A percentile compares a stretch with the other conserved stretches of the same genome.
phyloP scores from a whole-genome alignment of 192 early-diverging fungal species.

The Backusella psychrophila region DNA sequence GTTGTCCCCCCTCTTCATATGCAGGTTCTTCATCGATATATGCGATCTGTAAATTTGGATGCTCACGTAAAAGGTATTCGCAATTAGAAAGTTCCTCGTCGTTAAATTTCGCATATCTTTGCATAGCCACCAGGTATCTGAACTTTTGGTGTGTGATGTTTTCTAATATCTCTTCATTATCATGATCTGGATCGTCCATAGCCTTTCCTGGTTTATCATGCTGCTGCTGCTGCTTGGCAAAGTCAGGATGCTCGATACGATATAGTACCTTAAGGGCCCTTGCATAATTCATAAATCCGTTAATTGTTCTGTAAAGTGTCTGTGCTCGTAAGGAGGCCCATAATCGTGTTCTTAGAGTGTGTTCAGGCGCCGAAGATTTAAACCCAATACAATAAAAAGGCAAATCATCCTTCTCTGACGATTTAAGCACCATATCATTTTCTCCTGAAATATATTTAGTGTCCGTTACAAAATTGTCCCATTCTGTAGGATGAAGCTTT shows the following conservation, averaged over 20 bases:
- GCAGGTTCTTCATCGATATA: slow-evolving; percentile 61
- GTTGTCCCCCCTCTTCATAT: slow-evolving; percentile 34
- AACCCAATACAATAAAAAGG: slow-evolving; percentile 70
- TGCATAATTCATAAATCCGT: slow-evolving; percentile 73
- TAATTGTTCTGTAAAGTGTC: slow-evolving; percentile 70
- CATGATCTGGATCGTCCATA: background rate
- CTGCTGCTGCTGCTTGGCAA: slow-evolving; percentile 19
- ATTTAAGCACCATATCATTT: background rate
- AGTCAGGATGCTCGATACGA: slow-evolving; percentile 65
- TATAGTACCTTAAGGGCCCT: slow-evolving; percentile 67
- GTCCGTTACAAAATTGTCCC: slow-evolving; percentile 79
- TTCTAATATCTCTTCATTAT: slow-evolving; percentile 50
- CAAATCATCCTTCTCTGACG: slow-evolving; percentile 53
- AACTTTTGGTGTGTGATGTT: slow-evolving; percentile 66
- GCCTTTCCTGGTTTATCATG: background rate
- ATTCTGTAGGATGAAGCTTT: slow-evolving; percentile 62
- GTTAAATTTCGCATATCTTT: slow-evolving; percentile 66
- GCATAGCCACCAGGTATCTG: slow-evolving; percentile 69
- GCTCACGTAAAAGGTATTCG: slow-evolving; percentile 60
- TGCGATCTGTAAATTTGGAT: slow-evolving; percentile 65
- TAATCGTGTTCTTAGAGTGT: slow-evolving; percentile 66
- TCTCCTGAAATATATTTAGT: slow-evolving; percentile 67
- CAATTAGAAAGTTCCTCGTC: slow-evolving; percentile 62
- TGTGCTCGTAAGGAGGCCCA: slow-evolving; percentile 74
- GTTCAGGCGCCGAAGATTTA: slow-evolving; percentile 65